Evolutionary conservation across 2,329 filamentous ascomycete species (phyloP).

Genomic region (Diaporthe amygdali): DNA sequence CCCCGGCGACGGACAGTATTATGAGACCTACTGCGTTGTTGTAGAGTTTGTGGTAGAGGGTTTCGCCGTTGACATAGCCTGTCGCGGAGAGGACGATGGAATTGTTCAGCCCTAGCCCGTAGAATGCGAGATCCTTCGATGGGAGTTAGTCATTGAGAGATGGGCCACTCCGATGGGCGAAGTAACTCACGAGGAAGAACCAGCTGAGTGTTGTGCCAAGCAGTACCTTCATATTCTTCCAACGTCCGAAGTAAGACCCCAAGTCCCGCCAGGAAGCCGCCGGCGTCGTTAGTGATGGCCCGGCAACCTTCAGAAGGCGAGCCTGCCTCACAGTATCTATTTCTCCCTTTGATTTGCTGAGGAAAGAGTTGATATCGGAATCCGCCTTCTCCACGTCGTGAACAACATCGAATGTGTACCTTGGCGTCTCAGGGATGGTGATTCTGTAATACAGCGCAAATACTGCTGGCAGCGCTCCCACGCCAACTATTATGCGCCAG

Average conservation of each 20-base stretch:
- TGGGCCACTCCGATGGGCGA: too few species aligned
- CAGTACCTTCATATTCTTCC: constrained; percentile 73
- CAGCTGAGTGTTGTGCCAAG: constrained; percentile 80
- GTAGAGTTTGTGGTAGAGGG: constrained; percentile 71
- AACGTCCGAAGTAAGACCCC: constrained; percentile 68
- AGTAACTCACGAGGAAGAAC: constrained; percentile 69
- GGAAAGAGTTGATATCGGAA: constrained; percentile 69
- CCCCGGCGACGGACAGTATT: constrained; percentile 77
- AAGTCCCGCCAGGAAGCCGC: constrained; percentile 75
- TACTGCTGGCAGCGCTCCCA: constrained; percentile 78
- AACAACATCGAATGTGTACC: constrained; percentile 75
- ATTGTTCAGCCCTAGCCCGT: constrained; percentile 78
- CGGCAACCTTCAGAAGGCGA: constrained; percentile 57
- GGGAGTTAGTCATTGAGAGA: background rate
- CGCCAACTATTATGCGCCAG: constrained; percentile 82
- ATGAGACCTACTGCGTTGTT: constrained; percentile 79
- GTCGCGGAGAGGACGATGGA: constrained; percentile 73
- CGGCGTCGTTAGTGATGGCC: constrained; percentile 64
- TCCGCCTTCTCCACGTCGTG: constrained; percentile 78
- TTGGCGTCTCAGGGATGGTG: constrained; percentile 77
- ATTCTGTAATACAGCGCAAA: constrained; percentile 85
- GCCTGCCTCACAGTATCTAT: constrained; percentile 55
- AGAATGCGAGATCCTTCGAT: constrained; percentile 67
- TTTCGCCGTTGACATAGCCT: constrained; percentile 68
- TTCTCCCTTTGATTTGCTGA: constrained; percentile 52